These are phyloP conservation scores for Ceratocystis destructans DNA, from an alignment of 2,329 filamentous ascomycete genomes.

Conservation along the genomic window DNA sequence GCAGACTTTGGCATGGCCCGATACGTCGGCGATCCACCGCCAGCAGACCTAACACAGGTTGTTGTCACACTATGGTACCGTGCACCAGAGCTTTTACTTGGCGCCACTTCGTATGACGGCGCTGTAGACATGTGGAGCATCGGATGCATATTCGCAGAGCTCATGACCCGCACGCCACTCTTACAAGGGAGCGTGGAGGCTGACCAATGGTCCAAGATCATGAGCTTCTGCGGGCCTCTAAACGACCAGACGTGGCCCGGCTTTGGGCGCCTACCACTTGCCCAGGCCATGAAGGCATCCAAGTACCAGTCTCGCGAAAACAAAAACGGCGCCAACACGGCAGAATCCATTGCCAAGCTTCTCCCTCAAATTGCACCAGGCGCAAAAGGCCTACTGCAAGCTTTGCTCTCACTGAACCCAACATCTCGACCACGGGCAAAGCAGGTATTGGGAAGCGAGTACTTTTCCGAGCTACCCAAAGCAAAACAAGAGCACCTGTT, in stretches of 20 bases:
- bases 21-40: conserved; percentile 65
- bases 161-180: conserved; percentile 68
- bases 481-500: conserved; percentile 88
- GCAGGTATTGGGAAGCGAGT: conserved; percentile 64
- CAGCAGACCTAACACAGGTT: conserved; percentile 68
- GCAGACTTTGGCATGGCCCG: conserved; percentile 98
- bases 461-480: conserved; percentile 78
- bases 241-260: conserved; percentile 71
- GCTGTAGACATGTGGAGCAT: conserved; percentile 92
- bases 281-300: conserved; percentile 61
- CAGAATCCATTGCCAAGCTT: conserved; percentile 52
- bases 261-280: conserved; percentile 79
- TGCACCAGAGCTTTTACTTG: conserved; percentile 76
- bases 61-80: conserved; percentile 98
- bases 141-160: conserved; percentile 88
- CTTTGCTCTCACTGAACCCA: conserved; percentile 64
- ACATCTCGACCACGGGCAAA: conserved; percentile 52
- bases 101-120: conserved; percentile 57
- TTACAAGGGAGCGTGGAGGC: conserved; percentile 87
- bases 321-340: conserved; percentile 24
- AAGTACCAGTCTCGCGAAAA: conserved; percentile 26
- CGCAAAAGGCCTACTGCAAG: conserved; percentile 54
- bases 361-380: conserved; percentile 72
- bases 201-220: conserved; percentile 75
- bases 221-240: conserved; percentile 77